Evolutionary conservation across 352 stramenopile species (phyloP), one percentile per base, ranked within the genome.

Genomic region (Globisporangium perplexum): DNA sequence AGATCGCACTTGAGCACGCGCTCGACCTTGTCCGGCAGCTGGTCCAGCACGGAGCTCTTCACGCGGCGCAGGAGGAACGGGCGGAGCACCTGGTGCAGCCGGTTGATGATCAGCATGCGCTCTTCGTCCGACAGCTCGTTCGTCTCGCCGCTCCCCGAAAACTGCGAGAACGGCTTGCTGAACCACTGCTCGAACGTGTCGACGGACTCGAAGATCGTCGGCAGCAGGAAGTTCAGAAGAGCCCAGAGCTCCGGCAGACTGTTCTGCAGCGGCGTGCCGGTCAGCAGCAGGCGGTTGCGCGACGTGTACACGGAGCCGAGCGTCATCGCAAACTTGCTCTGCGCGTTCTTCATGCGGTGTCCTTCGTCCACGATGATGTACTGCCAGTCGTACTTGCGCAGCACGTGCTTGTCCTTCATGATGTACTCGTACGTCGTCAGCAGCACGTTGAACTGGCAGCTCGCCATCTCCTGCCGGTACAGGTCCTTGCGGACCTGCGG

Each of bases 241-340:
- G 90, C 83, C 88, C 88, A 97, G 1, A 97, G 70, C 68, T 97
- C 90, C 14, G 96, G 91, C 6, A 98, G 63, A 60, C 95, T 98
- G 71, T 99, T 98, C 63, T 99, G 97, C 14, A 99, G 78, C 12
- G 97, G 97, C 1, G 97, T 99, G 47, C 97, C 97, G 14, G 97
- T 99, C 69, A 99, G 91, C 15, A 99, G 64, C 8, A 99, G 72
- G 38, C 95, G 86, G 38, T 91, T 91, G 30, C 83, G 76, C 8
- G 78, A 91, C 17, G 77, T 90, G 68, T 95, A 93, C 61, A 93
- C 67, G 28, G 71, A 84, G 24, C 81, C 79, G 2, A 96, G 68
- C 26, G 82, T 95, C 82, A 89, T 90, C 7, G 83, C 80, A 45
- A 96, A 93, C 60, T 96, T 96, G 46, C 83, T 95, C 59, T 95